Evolutionary conservation across 345 rosid species (phyloP), one percentile per base, ranked within the genome.

Genomic region (Moricandia arvensis): DNA sequence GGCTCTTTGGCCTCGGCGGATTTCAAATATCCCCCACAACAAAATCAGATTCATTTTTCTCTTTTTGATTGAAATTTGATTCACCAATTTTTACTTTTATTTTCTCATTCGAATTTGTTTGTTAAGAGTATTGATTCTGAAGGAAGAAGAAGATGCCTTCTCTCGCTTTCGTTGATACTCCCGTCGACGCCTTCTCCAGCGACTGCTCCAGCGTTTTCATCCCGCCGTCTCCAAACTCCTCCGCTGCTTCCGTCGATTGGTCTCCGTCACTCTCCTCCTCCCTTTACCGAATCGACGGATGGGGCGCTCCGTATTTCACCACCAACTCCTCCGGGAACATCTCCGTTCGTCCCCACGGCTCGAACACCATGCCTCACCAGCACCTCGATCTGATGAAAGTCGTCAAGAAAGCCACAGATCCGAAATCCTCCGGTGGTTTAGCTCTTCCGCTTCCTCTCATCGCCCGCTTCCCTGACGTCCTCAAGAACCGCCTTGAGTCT

Each of bases 1-100:
- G 98, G 98, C 98, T 83, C 80, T 87, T 90, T 38, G 13, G 98
- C 97, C 97, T 88, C 97, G 98, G 90, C 94, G 96, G 98, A 85
- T 88, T 87, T 75, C 77, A 91, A 91, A 89, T 85, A 12, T 16
- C 94, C 98, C 98, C 97, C 90, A 3, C 66, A 66, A 85, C 86
- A 77, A 73, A 47, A 47, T 24, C 59, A 27, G 45, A 74, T 55
- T 66, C 61, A 61, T 8, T 55, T 21, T 67, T 35, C 33, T 24
- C 27, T 47, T 37, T 12, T 13, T 5, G n/a, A 9, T 10, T 37
- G 15, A 68, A 43, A n/a, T 10, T 72, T 45, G 58, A 35, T 69
- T 29, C 43, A 9, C 17, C 18, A 71, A 49, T 53, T 24, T 47
- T 69, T 41, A 41, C 41, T 21, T 43, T 68, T 55, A 10, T 65